Percentiles rank a stretch among this genome's conserved stretches.
Evolutionary conservation across 352 stramenopile genomes (phyloP).

Genomic region (Phytopythium aichiense): DNA sequence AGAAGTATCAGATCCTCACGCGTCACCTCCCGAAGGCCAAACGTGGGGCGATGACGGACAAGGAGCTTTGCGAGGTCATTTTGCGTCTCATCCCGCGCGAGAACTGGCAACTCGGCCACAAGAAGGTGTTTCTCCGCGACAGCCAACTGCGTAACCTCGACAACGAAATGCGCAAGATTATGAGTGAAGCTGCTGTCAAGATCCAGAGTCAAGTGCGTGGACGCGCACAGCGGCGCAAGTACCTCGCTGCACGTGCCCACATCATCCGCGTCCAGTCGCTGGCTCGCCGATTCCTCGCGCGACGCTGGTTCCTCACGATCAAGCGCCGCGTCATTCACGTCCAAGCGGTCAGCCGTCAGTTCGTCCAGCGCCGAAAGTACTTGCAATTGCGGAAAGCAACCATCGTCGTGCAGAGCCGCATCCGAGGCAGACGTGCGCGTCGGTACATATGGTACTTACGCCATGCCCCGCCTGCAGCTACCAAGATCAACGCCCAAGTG

Average conservation of each 20-base stretch:
- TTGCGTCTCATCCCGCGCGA: conserved; percentile 71
- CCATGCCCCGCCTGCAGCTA: conserved; percentile 69
- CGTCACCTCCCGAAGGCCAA: conserved; percentile 60
- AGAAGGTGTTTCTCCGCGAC: conserved; percentile 87
- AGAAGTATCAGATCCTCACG: conserved; percentile 88
- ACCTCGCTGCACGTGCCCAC: conserved; percentile 49
- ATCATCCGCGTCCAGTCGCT: conserved; percentile 66
- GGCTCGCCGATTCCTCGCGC: conserved; percentile 66
- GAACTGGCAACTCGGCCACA: conserved; percentile 87
- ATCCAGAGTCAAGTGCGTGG: conserved; percentile 78
- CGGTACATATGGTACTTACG: conserved; percentile 65
- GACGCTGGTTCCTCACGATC: conserved; percentile 44
- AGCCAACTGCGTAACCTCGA: conserved; percentile 79
- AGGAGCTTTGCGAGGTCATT: conserved; percentile 83
- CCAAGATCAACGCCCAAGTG: conserved; percentile 74
- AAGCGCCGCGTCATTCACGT: conserved; percentile 56
- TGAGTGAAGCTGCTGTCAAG: conserved; percentile 63
- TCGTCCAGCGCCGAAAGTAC: conserved; percentile 73
- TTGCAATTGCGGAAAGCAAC: conserved; percentile 52
- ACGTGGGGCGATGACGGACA: conserved; percentile 51
- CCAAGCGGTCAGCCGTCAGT: conserved; percentile 69
- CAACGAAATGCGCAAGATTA: conserved; percentile 84
- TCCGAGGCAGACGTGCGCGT: conserved; percentile 69
- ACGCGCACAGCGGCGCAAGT: conserved; percentile 64
- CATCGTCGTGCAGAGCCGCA: conserved; percentile 69